Evolutionary conservation across 2,329 filamentous ascomycete species (phyloP).

Genomic region (Fusarium nanum): DNA sequence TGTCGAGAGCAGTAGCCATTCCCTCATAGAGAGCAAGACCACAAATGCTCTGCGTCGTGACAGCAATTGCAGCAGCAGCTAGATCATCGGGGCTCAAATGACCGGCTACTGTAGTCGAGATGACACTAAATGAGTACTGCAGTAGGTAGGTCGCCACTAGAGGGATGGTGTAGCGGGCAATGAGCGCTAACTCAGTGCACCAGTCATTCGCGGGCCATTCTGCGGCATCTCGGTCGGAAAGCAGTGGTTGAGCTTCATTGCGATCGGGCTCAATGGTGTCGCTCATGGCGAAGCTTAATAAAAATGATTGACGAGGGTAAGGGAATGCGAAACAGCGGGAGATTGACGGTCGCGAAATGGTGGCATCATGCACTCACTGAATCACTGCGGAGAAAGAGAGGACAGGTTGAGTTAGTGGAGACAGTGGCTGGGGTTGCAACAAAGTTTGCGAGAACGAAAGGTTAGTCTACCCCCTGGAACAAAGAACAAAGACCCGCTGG

Average conservation of each 20-base stretch:
- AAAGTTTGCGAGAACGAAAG: background rate
- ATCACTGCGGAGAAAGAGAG: background rate
- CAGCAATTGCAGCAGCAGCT: constrained; percentile 63
- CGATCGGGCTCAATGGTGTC: background rate
- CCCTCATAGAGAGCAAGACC: constrained; percentile 58
- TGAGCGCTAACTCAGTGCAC: constrained; percentile 33
- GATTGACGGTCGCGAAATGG: background rate
- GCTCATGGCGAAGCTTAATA: constrained; percentile 12
- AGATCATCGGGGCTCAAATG: constrained; percentile 64
- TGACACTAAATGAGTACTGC: constrained; percentile 64
- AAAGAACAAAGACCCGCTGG: background rate
- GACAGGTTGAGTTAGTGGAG: background rate
- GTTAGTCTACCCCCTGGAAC: background rate
- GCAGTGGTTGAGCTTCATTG: constrained; percentile 31
- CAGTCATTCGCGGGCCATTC: background rate
- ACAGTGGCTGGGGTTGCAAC: background rate
- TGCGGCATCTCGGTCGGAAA: constrained; percentile 2
- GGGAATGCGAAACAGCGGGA: background rate
- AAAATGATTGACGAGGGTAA: background rate
- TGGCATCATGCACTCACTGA: background rate
- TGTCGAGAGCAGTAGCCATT: constrained; percentile 46
- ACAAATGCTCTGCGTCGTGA: constrained; percentile 66
- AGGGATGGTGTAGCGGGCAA: constrained; percentile 53
- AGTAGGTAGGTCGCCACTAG: constrained; percentile 65
- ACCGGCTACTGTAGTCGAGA: constrained; percentile 64